These are phyloP conservation scores for Hanseniaspora nectarophila DNA, from an alignment of 805 yeast genomes.

Conservation along the genomic window DNA sequence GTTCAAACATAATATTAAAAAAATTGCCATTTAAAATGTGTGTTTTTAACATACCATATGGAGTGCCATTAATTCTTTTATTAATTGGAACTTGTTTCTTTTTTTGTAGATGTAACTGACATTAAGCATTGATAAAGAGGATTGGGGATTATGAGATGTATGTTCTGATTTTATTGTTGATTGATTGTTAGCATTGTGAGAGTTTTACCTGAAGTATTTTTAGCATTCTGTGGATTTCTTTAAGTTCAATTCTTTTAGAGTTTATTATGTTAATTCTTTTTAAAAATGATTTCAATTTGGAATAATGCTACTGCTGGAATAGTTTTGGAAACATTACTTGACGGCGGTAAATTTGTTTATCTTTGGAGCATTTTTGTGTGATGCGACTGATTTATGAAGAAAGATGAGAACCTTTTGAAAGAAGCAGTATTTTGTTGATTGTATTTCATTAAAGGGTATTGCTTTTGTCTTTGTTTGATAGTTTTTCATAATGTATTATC, in stretches of 20 bases:
- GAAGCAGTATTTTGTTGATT: neutral
- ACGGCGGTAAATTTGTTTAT: conserved; percentile 11
- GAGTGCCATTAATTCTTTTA: neutral
- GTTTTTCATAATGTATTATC: neutral
- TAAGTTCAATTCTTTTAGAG: neutral
- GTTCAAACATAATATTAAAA: neutral
- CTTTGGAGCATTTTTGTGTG: neutral
- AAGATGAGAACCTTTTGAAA: neutral
- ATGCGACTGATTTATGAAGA: neutral
- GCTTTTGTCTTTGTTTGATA: neutral
- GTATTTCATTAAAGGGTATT: neutral
- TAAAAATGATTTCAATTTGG: neutral
- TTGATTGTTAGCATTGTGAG: neutral
- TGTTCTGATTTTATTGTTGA: neutral
- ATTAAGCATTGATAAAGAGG: neutral
- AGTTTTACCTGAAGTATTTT: neutral
- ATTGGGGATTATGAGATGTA: neutral
- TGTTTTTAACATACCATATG: neutral
- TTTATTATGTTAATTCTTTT: neutral
- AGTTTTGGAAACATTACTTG: conserved; percentile 14
- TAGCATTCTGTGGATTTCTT: neutral
- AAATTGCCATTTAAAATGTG: neutral
- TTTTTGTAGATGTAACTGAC: neutral
- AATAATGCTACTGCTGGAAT: conserved; percentile 9
- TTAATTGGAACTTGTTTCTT: neutral